Conservation (phyloP, 305 asterid genomes). For the Solanum hybrid region DNA sequence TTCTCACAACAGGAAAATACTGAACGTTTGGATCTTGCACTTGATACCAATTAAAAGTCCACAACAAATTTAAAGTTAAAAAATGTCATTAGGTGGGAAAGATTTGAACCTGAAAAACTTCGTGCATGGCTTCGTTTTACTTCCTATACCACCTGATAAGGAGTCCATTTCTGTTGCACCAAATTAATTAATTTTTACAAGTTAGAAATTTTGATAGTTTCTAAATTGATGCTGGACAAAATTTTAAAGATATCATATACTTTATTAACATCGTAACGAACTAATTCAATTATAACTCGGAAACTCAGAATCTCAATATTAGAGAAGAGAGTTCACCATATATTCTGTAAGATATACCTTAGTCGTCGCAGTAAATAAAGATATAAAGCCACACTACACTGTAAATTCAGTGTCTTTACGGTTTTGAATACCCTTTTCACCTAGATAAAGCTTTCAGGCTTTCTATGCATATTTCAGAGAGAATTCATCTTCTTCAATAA, state of each 20-base stretch:
- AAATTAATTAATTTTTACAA: too few relatives aligned
- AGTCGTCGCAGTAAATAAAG: not conserved
- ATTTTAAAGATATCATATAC: not conserved
- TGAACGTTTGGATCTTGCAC: not conserved
- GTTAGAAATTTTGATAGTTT: not conserved
- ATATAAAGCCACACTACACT: not conserved
- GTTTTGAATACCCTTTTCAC: not conserved
- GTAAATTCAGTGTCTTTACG: not conserved
- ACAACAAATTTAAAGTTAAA: constrained; percentile 4
- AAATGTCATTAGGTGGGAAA: constrained; percentile 42
- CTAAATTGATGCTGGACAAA: not conserved
- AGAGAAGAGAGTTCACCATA: not conserved
- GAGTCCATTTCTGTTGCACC: not conserved
- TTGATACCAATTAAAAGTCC: not conserved
- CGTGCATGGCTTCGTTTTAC: constrained; percentile 99
- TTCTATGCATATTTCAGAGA: not conserved
- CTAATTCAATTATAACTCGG: not conserved
- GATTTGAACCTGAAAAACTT: constrained; percentile 99
- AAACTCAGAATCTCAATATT: not conserved
- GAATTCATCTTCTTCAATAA: not conserved
- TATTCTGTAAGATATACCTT: not conserved
- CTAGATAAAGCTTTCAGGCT: not conserved
- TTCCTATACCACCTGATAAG: constrained; percentile 92
- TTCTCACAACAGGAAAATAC: not conserved
- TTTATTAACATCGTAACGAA: not conserved